A percentile compares a stretch with the other conserved stretches of the same genome.
Conservation (phyloP, 176 grass and related monocot genomes). For the Avena atlantica region DNA sequence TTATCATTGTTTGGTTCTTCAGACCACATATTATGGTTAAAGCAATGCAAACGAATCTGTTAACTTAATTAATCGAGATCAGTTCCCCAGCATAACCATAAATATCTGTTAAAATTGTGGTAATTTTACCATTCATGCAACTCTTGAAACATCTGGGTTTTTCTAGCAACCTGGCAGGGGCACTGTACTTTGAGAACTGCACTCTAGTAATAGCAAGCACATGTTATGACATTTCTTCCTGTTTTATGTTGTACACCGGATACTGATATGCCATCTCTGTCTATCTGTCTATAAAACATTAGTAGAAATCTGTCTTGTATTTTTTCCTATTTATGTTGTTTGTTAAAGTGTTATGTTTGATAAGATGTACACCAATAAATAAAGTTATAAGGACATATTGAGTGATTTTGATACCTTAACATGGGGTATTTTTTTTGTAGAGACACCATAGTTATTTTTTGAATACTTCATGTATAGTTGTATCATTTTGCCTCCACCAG, state of each 20-base stretch:
- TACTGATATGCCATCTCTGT: not conserved
- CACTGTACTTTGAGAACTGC: not conserved
- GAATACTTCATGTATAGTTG: constrained; percentile 7
- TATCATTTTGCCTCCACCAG: constrained; percentile 10
- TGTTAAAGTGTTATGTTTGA: not conserved
- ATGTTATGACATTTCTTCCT: not conserved
- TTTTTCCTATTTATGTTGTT: not conserved
- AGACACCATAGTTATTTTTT: not conserved
- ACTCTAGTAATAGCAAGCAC: not conserved
- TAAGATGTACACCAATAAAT: not conserved
- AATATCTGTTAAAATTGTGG: not conserved
- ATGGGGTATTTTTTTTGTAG: not conserved
- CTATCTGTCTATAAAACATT: not conserved
- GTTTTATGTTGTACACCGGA: not conserved
- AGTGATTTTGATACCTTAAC: not conserved
- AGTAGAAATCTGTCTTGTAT: not conserved
- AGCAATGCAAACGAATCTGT: not conserved
- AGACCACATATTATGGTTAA: not conserved
- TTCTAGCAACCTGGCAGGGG: not conserved
- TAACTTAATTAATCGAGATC: not conserved
- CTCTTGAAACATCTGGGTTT: not conserved
- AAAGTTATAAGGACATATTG: constrained; percentile 2
- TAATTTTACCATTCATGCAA: not conserved
- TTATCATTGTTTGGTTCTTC: not conserved
- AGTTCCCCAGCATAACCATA: not conserved